These are phyloP conservation scores for Boehmeria nivea DNA, from an alignment of 306 rosid species.

Conservation along the genomic window DNA sequence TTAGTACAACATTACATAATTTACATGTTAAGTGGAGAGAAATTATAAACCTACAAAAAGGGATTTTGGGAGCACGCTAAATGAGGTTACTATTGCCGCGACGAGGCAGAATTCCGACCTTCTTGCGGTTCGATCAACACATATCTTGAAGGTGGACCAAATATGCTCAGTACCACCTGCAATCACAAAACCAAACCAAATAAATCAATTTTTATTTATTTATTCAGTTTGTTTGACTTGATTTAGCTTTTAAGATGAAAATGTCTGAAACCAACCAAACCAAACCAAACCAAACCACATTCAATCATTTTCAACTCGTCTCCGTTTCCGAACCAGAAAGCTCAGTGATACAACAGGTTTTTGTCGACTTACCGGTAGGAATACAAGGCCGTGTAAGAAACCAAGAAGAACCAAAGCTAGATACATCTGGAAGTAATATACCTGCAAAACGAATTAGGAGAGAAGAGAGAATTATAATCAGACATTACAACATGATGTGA, in stretches of 20 bases:
- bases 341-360: background rate
- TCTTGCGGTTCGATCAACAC: conserved; percentile 43
- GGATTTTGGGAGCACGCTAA: background rate
- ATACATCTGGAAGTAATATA: conserved; percentile 95
- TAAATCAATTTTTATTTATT: too few species aligned
- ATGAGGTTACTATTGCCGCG: conserved; percentile 19
- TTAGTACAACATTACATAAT: conserved; percentile 8
- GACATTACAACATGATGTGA: too few species aligned
- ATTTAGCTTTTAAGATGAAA: too few species aligned
- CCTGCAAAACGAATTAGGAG: conserved; percentile 39
- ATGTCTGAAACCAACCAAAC: background rate
- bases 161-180: conserved; percentile 83
- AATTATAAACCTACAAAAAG: conserved; percentile 4
- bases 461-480: too few species aligned
- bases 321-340: background rate
- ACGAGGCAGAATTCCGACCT: conserved; percentile 47
- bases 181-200: too few species aligned
- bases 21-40: background rate
- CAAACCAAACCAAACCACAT: too few species aligned
- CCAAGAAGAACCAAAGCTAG: conserved; percentile 91
- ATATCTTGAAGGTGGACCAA: conserved; percentile 91
- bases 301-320: background rate
- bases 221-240: background rate
- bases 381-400: conserved; percentile 91
- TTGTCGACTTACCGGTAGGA: conserved; percentile 82